Percentiles rank a stretch among this genome's conserved stretches.
Conservation (phyloP, 108 stramenopile species). For the Cyclotella sp. region DNA sequence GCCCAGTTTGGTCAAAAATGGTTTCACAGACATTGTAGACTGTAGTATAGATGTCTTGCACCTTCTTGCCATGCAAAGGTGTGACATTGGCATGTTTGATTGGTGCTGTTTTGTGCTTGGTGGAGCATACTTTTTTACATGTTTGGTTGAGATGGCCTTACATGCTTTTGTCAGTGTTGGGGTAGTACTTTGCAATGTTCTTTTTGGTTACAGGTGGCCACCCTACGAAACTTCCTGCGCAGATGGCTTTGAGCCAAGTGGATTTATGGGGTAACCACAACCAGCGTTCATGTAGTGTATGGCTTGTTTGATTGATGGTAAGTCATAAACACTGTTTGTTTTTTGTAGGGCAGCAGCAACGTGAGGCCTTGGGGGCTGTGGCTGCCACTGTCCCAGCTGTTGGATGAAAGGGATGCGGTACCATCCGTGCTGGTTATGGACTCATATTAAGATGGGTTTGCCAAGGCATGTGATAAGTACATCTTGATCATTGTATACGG, state of each 20-base stretch:
- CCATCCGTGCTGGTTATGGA: background rate
- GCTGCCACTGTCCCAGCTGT: too few species aligned
- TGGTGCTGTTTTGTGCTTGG: slow-evolving; percentile 7
- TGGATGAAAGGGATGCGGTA: background rate
- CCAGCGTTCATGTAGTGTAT: too few species aligned
- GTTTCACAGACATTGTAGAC: background rate
- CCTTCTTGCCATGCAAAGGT: background rate
- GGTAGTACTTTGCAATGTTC: too few species aligned
- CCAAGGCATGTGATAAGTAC: slow-evolving; percentile 17
- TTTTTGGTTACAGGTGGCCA: too few species aligned
- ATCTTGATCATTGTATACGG: slow-evolving; percentile 11
- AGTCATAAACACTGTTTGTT: too few species aligned
- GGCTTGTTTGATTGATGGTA: too few species aligned
- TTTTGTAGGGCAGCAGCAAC: too few species aligned
- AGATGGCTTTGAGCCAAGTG: too few species aligned
- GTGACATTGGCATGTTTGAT: background rate
- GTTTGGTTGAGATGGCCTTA: background rate
- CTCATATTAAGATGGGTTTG: slow-evolving; percentile 5
- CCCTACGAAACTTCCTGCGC: too few species aligned
- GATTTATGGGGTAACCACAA: too few species aligned
- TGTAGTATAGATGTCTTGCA: slow-evolving; percentile 11
- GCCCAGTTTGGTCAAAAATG: slow-evolving; percentile 31
- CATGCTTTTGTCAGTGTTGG: too few species aligned
- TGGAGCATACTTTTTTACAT: slow-evolving; percentile 13
- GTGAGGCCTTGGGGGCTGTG: too few species aligned